Conservation (phyloP, 352 stramenopile species). For the Peronospora belbahrii region DNA sequence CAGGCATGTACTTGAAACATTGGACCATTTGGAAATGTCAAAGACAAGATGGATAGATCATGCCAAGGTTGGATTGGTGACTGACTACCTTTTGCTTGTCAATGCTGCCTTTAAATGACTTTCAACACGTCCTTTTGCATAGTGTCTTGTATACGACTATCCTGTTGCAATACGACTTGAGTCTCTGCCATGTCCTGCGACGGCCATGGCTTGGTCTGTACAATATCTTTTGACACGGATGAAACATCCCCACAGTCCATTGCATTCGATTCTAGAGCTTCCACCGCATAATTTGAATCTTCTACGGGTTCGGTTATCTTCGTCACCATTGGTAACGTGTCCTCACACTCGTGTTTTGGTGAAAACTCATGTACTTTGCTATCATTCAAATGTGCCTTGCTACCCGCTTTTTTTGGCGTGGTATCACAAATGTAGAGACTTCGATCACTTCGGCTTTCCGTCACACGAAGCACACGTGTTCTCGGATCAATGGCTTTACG, state of each 20-base stretch:
- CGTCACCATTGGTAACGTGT: not conserved
- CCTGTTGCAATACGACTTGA: not conserved
- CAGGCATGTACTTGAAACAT: no score
- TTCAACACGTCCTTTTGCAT: no score
- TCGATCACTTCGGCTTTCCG: slow-evolving; percentile 7
- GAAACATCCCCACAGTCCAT: not conserved
- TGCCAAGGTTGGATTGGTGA: no score
- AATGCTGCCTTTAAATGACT: no score
- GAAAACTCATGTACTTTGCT: not conserved
- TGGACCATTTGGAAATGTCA: no score
- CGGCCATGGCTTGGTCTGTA: not conserved
- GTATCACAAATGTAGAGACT: slow-evolving; percentile 14
- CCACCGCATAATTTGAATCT: not conserved
- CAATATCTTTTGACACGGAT: not conserved
- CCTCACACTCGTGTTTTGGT: slow-evolving; percentile 7
- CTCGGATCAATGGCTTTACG: slow-evolving; percentile 13
- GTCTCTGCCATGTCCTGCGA: not conserved
- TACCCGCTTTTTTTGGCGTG: slow-evolving; percentile 5
- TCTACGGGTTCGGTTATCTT: not conserved
- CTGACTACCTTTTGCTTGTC: no score
- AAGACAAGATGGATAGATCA: no score
- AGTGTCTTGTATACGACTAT: not conserved
- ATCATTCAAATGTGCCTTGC: not conserved
- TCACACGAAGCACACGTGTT: slow-evolving; percentile 7
- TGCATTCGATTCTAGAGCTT: not conserved